Evolutionary conservation across 306 rosid species (phyloP).

Genomic region (Delonix regia): DNA sequence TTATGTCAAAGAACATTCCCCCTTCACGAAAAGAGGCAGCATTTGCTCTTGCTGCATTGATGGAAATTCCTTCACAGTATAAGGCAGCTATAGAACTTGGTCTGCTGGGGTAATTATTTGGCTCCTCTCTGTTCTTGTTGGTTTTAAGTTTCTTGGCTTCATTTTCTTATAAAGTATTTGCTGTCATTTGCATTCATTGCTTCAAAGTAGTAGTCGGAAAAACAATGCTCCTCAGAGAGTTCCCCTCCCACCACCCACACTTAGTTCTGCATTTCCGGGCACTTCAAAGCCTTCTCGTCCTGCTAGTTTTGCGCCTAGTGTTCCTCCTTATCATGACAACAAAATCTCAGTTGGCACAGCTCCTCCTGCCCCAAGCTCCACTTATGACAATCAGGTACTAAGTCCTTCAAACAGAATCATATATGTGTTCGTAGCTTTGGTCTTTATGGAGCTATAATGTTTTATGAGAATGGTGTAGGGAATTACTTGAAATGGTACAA

Average conservation of each 20-base stretch:
- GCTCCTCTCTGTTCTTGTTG: constrained; percentile 25
- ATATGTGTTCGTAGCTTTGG: not conserved
- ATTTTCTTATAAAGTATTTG: constrained; percentile 21
- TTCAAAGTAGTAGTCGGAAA: constrained; percentile 46
- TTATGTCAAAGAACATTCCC: constrained; percentile 80
- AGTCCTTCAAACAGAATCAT: constrained; percentile 8
- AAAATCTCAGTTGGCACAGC: constrained; percentile 47
- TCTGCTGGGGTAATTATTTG: constrained; percentile 67
- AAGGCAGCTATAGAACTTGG: constrained; percentile 86
- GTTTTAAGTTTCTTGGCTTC: constrained; percentile 13
- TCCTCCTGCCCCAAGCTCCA: constrained; percentile 65
- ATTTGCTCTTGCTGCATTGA: constrained; percentile 90
- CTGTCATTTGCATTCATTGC: constrained; percentile 35
- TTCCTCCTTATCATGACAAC: constrained; percentile 53
- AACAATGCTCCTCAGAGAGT: constrained; percentile 69
- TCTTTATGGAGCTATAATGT: constrained; percentile 1
- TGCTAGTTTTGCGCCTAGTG: constrained; percentile 55
- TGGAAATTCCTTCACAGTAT: constrained; percentile 98
- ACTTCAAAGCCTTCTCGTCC: constrained; percentile 53
- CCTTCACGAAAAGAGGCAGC: constrained; percentile 80
- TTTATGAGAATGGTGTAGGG: not conserved
- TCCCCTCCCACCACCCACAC: constrained; percentile 76
- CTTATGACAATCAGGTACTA: constrained; percentile 72
- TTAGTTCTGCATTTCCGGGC: constrained; percentile 56
- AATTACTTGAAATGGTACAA: constrained; percentile 13